Evolutionary conservation across 176 grass and related monocot genomes (phyloP).

Genomic region (Coix lacrymajobi): DNA sequence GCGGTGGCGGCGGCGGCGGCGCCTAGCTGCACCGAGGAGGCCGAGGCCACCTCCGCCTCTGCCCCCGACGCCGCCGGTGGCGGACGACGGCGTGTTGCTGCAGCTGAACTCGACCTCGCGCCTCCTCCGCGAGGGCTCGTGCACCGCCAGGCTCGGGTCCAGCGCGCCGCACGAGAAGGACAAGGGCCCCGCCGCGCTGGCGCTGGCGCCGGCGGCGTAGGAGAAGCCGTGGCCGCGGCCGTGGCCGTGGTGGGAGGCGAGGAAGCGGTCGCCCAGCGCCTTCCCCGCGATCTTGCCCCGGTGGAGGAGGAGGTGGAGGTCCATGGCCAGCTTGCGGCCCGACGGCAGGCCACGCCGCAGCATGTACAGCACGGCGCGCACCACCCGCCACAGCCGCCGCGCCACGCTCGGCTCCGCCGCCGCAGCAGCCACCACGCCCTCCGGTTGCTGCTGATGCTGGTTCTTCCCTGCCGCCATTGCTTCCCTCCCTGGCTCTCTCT

Average conservation of each 20-base stretch:
- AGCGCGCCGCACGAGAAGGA: conserved; percentile 31
- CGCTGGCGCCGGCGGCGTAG: background rate
- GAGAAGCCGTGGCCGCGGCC: background rate
- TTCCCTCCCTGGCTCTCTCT: too few relatives aligned
- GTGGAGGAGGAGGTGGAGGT: conserved; percentile 65
- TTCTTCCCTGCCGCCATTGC: conserved; percentile 2
- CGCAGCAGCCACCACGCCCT: background rate
- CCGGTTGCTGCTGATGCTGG: background rate
- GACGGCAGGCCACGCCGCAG: conserved; percentile 48
- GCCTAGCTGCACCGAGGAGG: background rate
- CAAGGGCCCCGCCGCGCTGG: background rate
- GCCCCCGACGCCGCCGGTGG: too few relatives aligned
- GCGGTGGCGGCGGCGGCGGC: background rate
- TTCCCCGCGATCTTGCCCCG: conserved; percentile 74
- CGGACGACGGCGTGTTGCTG: conserved; percentile 74
- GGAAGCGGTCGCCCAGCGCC: conserved; percentile 49
- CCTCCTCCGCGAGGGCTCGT: conserved; percentile 28
- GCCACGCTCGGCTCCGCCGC: conserved; percentile 3
- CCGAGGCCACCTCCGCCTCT: background rate
- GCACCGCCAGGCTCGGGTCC: conserved; percentile 32
- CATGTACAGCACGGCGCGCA: conserved; percentile 77
- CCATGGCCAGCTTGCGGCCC: conserved; percentile 74
- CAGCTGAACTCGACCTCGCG: conserved; percentile 92
- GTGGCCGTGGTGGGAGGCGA: conserved; percentile 28
- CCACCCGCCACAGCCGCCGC: conserved; percentile 60